phyloP scores from a whole-genome alignment of 805 yeast species.

The Ogataea dorogensis region DNA sequence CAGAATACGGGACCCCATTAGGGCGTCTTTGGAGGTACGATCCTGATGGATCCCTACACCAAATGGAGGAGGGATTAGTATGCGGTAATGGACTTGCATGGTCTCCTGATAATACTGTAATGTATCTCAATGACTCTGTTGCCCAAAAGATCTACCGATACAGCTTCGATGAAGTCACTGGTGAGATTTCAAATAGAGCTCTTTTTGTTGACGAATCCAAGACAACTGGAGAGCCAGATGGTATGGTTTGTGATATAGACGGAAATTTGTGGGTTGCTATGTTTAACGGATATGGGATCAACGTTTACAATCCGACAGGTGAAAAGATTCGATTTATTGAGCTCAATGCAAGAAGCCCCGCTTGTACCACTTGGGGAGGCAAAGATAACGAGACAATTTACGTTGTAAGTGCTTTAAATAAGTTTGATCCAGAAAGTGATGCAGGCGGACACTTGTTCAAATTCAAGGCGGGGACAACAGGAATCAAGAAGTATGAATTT shows the following conservation, averaged over 20 bases:
- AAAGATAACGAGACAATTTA: slow-evolving; percentile 27
- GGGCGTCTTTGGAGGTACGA: slow-evolving; percentile 37
- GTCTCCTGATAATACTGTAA: slow-evolving; percentile 18
- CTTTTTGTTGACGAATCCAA: slow-evolving; percentile 15
- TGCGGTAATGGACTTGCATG: slow-evolving; percentile 29
- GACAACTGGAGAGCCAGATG: slow-evolving; percentile 18
- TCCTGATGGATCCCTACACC: slow-evolving; percentile 31
- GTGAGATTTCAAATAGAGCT: slow-evolving; percentile 14
- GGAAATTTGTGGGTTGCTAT: slow-evolving; percentile 23
- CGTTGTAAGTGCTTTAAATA: slow-evolving; percentile 27
- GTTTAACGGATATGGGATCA: slow-evolving; percentile 24
- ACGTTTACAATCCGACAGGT: slow-evolving; percentile 28
- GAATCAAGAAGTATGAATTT: slow-evolving; percentile 30
- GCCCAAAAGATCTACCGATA: slow-evolving; percentile 14
- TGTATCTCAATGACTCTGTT: slow-evolving; percentile 21
- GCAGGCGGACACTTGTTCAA: slow-evolving; percentile 35
- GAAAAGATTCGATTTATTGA: slow-evolving; percentile 24
- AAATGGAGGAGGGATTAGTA: slow-evolving; percentile 31
- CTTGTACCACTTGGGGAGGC: slow-evolving; percentile 40
- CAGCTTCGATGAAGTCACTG: slow-evolving; percentile 18
- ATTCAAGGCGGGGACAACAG: slow-evolving; percentile 25
- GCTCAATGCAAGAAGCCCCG: slow-evolving; percentile 22
- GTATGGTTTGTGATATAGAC: slow-evolving; percentile 20
- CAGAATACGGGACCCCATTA: slow-evolving; percentile 24
- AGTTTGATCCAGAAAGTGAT: slow-evolving; percentile 14